Conservation (phyloP, 2,329 filamentous ascomycete genomes). For the Blastomyces parvus region DNA sequence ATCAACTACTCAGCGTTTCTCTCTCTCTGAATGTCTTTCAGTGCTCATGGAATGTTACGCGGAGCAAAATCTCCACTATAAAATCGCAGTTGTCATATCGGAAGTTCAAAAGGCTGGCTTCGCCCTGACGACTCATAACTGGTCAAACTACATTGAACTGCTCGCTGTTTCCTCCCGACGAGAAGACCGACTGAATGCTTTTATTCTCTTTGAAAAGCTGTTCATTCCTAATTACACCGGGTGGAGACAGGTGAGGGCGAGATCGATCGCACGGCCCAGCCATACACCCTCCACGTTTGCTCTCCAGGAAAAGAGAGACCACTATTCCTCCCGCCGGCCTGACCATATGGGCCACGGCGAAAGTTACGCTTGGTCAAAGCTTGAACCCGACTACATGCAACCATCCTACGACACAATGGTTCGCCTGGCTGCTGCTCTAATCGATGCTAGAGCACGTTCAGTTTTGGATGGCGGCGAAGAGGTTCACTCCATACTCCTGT, state of each 20-base stretch:
- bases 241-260: slow-evolving; percentile 45
- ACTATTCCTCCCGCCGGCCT: slow-evolving; percentile 12
- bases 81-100: slow-evolving; percentile 44
- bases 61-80: slow-evolving; percentile 44
- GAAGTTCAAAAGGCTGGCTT: slow-evolving; percentile 60
- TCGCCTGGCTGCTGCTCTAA: slow-evolving; percentile 33
- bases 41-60: slow-evolving; percentile 46
- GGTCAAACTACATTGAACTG: slow-evolving; percentile 66
- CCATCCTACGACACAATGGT: slow-evolving; percentile 39
- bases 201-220: slow-evolving; percentile 61
- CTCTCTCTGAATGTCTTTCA: slow-evolving; percentile 42
- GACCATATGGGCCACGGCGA: slow-evolving; percentile 26
- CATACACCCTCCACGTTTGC: slow-evolving; percentile 24
- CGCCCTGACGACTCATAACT: slow-evolving; percentile 62
- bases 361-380: slow-evolving; percentile 27
- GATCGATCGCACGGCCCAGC: slow-evolving; percentile 24
- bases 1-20: slow-evolving; percentile 37
- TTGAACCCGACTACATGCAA: slow-evolving; percentile 33
- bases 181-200: slow-evolving; percentile 50
- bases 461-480: slow-evolving; percentile 26
- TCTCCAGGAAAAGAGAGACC: slow-evolving; percentile 24
- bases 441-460: slow-evolving; percentile 29
- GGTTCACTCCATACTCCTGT: slow-evolving; percentile 22
- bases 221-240: slow-evolving; percentile 73
- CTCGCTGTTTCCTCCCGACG: slow-evolving; percentile 53